These are phyloP conservation scores for Mycocentrospora acerina DNA, from an alignment of 2,329 filamentous ascomycete genomes.

Conservation along the genomic window DNA sequence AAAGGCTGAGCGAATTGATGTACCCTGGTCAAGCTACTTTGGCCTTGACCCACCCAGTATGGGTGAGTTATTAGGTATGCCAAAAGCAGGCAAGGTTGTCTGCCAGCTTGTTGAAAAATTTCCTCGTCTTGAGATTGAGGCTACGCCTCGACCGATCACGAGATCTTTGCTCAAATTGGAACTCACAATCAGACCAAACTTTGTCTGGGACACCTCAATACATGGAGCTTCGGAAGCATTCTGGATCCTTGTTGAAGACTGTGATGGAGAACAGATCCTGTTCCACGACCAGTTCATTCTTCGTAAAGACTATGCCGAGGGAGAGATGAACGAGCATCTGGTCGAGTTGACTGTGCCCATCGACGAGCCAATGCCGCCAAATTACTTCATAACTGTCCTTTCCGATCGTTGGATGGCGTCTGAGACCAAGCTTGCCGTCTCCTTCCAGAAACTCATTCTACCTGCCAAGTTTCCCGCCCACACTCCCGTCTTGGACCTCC, in stretches of 20 bases:
- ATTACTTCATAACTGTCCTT: constrained; percentile 94
- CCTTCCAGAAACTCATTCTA: constrained; percentile 91
- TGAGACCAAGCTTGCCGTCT: constrained; percentile 88
- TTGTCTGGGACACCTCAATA: constrained; percentile 88
- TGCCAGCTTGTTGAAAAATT: constrained; percentile 90
- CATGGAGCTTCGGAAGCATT: constrained; percentile 90
- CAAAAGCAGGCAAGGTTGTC: constrained; percentile 81
- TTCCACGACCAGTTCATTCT: constrained; percentile 94
- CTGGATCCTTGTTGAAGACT: constrained; percentile 97
- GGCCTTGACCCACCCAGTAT: constrained; percentile 94
- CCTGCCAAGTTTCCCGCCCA: constrained; percentile 95
- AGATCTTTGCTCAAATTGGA: constrained; percentile 89
- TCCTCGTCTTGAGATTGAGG: constrained; percentile 87
- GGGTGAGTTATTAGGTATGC: constrained; percentile 90
- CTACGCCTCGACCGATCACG: constrained; percentile 92
- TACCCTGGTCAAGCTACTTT: constrained; percentile 91
- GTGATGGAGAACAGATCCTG: constrained; percentile 92
- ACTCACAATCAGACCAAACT: constrained; percentile 88
- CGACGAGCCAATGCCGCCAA: constrained; percentile 95
- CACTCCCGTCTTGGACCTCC: constrained; percentile 87
- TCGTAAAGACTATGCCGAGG: constrained; percentile 80
- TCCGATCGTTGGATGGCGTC: constrained; percentile 99
- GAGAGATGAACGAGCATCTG: constrained; percentile 88
- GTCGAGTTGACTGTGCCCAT: constrained; percentile 97
- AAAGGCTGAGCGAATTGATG: constrained; percentile 92